A percentile compares a stretch with the other conserved stretches of the same genome.
Conservation (phyloP, 345 rosid species). For the Euphorbia lathyris region DNA sequence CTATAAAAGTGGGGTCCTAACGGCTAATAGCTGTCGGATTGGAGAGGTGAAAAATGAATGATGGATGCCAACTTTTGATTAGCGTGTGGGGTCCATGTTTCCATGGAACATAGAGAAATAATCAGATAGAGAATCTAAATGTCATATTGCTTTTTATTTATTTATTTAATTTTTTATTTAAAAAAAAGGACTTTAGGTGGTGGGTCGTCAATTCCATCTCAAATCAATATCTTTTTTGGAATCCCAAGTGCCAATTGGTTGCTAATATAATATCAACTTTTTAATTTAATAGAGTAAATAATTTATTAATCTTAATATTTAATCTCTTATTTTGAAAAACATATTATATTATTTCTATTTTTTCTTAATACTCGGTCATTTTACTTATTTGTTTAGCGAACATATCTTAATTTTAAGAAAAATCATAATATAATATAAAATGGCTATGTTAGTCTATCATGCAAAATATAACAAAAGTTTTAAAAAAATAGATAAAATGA, state of each 20-base stretch:
- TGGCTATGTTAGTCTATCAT: too few species aligned
- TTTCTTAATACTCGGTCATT: too few species aligned
- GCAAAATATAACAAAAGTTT: too few species aligned
- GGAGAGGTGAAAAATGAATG: slow-evolving; percentile 15
- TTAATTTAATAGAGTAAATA: too few species aligned
- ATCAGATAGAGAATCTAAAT: slow-evolving; percentile 10
- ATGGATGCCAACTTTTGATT: slow-evolving; percentile 40
- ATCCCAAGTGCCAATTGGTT: slow-evolving; percentile 23
- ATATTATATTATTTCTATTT: too few species aligned
- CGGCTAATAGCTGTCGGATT: slow-evolving; percentile 50
- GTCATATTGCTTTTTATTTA: neutral
- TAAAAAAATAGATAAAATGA: too few species aligned
- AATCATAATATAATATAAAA: too few species aligned
- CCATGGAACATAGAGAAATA: neutral
- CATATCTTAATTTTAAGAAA: too few species aligned
- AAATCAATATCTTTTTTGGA: slow-evolving; percentile 38
- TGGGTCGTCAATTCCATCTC: slow-evolving; percentile 47
- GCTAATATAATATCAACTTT: neutral
- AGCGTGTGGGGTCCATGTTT: slow-evolving; percentile 42
- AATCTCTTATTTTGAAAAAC: too few species aligned
- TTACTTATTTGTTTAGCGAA: too few species aligned
- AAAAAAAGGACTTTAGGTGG: slow-evolving; percentile 15
- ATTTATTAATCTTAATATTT: too few species aligned
- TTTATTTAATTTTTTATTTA: neutral
- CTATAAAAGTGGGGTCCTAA: slow-evolving; percentile 32